Base-by-base conservation (phyloP, 1,284 basidiomycete genomes). In the Thelephora terrestris region DNA sequence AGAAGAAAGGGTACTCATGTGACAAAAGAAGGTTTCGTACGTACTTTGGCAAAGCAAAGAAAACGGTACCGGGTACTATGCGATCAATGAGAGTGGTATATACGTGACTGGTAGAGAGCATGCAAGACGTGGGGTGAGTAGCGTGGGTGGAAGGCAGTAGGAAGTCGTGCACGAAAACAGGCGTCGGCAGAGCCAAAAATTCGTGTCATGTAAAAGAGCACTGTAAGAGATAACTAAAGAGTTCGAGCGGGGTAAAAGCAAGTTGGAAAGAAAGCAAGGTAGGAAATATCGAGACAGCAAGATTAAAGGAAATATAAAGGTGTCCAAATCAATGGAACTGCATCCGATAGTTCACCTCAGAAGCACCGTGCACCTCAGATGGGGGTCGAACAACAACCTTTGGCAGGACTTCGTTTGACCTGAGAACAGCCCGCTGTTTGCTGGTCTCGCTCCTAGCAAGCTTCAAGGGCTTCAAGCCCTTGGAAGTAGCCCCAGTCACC, bases 381-480 rank as follows among this genome's bases (percentile, higher is more conserved):
- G 73, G 74, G 14, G 73, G 71, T 34, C 72, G 61, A 27, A 75
- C 64, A 40, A 73, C 61, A 44, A 75, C 70, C 42, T 67, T 62
- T 16, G 74, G 73, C 36, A 75, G 59, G 39, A 61, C 60, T 58
- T 74, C 71, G 46, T 61, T 53, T 57, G 64, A 62, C 51, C 70
- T 61, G 52, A 75, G 65, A 34, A 60, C 50, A 17, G 65, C 78
- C 49, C 79, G 76, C 58, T 73, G 64, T 63, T 75, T 80, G 58
- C 68, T 73, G 29, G 79, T 82, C 53, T 81, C 79, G 35, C 73
- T 79, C 53, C 79, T 69, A 45, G 65, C 66, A 48, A 84, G 74
- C 52, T 71, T 73, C 54, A 81, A 62, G 50, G 75, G 71, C 67
- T 74, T 78, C 61, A 81, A 58, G 55, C 70, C 59, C 50, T 64